These are phyloP conservation scores for Naematelia aurantialba DNA, from an alignment of 768 basidiomycete species.

Conservation along the genomic window DNA sequence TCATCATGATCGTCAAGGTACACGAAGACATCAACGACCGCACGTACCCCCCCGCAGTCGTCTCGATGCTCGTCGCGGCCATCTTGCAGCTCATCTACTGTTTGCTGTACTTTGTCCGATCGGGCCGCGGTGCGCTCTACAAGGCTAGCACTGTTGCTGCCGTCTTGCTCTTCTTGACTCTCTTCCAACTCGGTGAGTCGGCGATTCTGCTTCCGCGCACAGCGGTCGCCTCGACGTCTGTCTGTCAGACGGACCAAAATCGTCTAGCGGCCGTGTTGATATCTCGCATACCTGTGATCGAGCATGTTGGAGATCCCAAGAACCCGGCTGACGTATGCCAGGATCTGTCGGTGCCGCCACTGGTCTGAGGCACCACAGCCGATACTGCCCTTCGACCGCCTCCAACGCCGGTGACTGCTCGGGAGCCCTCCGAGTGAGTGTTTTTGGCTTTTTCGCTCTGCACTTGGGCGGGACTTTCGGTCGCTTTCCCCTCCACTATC, in stretches of 20 bases:
- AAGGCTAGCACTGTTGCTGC: constrained; percentile 14
- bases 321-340: background rate
- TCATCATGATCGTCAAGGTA: constrained; percentile 23
- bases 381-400: constrained; percentile 19
- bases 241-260: background rate
- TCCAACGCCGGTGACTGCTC: constrained; percentile 18
- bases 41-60: constrained; percentile 17
- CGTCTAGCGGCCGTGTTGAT: background rate
- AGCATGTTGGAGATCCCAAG: background rate
- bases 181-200: constrained; percentile 15
- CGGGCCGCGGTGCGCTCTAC: constrained; percentile 12
- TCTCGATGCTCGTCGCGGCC: constrained; percentile 14
- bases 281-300: background rate
- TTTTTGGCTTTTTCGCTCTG: background rate
- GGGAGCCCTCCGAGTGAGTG: constrained; percentile 25
- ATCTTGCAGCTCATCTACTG: constrained; percentile 17
- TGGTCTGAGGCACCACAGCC: constrained; percentile 12
- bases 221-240: background rate
- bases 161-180: constrained; percentile 8
- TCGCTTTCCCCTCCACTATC: too few species aligned
- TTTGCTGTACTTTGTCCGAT: constrained; percentile 11
- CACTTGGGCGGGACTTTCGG: too few species aligned
- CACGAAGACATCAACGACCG: constrained; percentile 1
- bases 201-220: background rate
- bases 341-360: constrained; percentile 15